Evolutionary conservation across 2,329 filamentous ascomycete genomes (phyloP), one percentile per base, ranked within the genome.

Genomic region (Apiospora saccharicola): DNA sequence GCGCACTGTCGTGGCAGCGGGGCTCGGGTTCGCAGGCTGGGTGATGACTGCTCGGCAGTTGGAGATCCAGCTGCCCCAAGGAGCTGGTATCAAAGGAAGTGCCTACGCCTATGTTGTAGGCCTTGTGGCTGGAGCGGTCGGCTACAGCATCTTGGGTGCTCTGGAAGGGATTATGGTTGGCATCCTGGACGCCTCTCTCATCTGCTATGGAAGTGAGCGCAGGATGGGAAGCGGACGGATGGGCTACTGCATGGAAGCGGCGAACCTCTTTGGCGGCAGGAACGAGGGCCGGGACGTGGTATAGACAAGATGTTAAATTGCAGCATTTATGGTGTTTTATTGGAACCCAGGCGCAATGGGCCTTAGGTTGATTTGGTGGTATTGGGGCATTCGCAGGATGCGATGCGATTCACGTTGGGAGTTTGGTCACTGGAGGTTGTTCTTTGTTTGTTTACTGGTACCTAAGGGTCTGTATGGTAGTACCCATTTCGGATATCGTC

Each of bases 51-150:
- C 96, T 14, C 91, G 94, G 74, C 92, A 93, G 82, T 86, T 98
- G 4, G 86, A 88, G 70, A 85, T 96, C 26, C 85, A 84, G 79
- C 83, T 84, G 73, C 91, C 82, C 72, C 88, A 85, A 51, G 87
- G 87, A 1, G 76, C 82, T 70, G 88, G 89, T 0, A 80, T 92
- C 69, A 90, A 90, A 67, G 96, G 96, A 12, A 98, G 94, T 77
- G 87, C 96, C 34, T 99, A 99, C 81, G 96, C 96, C 2, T 99
- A 98, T 79, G 90, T 98, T 1, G 94, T 99, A 30, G 96, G 95
- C 13, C 82, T 99, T 74, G 92, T 98, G 76, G 96, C 96, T 22
- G 94, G 94, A 73, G 95, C 96, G 71, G 98, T 99, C 76, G 96
- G 96, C 10, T 99, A 96, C 91, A 95, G 94, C 6, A 92, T 98